Base-by-base conservation (phyloP, 2,329 filamentous ascomycete species). In the Aspergillus sclerotialis region DNA sequence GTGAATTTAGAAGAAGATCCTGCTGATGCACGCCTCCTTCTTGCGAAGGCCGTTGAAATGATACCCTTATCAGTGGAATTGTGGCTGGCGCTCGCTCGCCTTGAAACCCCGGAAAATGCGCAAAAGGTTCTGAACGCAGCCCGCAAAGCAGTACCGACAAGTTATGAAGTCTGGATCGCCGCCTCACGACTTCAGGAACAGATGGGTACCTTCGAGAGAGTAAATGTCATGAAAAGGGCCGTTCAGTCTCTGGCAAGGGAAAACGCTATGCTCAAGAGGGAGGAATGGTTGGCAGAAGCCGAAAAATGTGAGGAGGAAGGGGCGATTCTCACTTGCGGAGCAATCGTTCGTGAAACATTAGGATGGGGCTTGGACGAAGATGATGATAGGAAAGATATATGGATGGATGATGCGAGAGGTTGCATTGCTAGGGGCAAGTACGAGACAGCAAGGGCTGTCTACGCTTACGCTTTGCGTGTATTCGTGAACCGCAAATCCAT, bases 101-200 rank as follows among this genome's bases (percentile, higher is more conserved):
- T 98, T 1, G 90, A 95, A 61, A 84, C 79, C 0, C 85, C 88
- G 0, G 84, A 94, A 48, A 90, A 94, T 51, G 92, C 93, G 2
- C 90, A 94, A 56, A 85, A 90, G 53, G 88, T 98, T 26, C 75
- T 98, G 44, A 98, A 98, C 65, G 89, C 82, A 61, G 93, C 93
- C 19, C 84, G 92, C 44, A 94, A 94, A 65, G 88, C 90, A 2
- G 79, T 94, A 4, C 92, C 92, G 1, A 92, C 88, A 2, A 95
- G 88, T 17, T 78, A 92, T 63, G 89, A 95, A 55, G 87, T 98
- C 44, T 98, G 92, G 92, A 87, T 98, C 53, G 90, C 92, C 7
- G 92, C 90, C 19, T 87, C 87, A 24, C 76, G 90, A 36, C 68
- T 98, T 30, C 88, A 95, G 60, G 80, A 84, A 57, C 88, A 96